Evolutionary conservation across 1,284 basidiomycete genomes (phyloP), one percentile per base, ranked within the genome.

Genomic region (Austroboletus novae-zelandiae): DNA sequence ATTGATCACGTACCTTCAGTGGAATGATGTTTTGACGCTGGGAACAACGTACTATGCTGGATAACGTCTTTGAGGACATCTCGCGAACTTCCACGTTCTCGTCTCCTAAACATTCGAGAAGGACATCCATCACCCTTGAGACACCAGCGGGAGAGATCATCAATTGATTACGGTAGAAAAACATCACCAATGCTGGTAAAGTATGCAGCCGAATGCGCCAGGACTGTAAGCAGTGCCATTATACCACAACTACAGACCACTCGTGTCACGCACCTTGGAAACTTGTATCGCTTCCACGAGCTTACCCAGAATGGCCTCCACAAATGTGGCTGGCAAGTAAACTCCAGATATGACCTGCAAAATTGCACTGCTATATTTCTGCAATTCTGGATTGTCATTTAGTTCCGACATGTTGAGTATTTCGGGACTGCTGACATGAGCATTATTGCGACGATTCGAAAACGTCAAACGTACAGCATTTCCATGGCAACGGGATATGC

Each of bases 31-130:
- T 90, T 53, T 91, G 82, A 48, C 95, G 80, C 67, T 98, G 94
- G 11, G 94, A 96, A 65, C 94, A 97, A 56, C 96, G 81, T 34
- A 99, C 82, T 57, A 99, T 86, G 18, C 93, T 91, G 17, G 91
- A 89, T 31, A 99, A 74, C 37, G 92, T 90, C 72, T 87, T 87
- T 5, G 91, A 91, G n/a, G 93, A 91, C 79, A 91, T 94, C 68
- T 94, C 91, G 53, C 94, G 82, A 29, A 98, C 94, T 72, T 98
- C 94, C 47, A 95, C 86, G 64, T 96, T 96, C 64, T 91, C 89
- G 66, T 98, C 94, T 25, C 81, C 78, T 44, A 98, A 74, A 65
- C 94, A 94, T 45, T 87, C 83, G 27, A 92, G 77, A 43, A 96
- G 74, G 31, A 89, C 83, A 54, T 91, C 88, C 79, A 93, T 85